Percentiles rank a stretch among this genome's conserved stretches.
phyloP scores from a whole-genome alignment of 1,284 basidiomycete species.

The Puccinia coronata region DNA sequence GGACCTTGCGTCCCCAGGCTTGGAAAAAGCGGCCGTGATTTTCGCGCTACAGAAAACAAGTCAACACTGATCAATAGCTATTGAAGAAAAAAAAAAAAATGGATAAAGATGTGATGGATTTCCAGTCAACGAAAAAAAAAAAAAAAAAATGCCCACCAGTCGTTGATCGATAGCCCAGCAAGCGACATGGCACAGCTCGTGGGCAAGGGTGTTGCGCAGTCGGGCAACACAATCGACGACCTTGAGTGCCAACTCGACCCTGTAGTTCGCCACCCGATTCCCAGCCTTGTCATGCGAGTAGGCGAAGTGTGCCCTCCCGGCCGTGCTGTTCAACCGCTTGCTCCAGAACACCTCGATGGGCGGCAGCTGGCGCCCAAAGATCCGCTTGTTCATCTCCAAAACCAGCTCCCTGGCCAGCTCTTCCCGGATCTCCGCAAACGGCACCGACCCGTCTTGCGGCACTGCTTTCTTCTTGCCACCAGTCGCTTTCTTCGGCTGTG shows the following conservation, averaged over 20 bases:
- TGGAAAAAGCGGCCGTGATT: slow-evolving; percentile 63
- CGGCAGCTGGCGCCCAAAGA: slow-evolving; percentile 62
- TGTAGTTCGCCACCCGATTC: slow-evolving; percentile 62
- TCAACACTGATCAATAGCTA: no score
- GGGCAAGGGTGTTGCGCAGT: slow-evolving; percentile 74
- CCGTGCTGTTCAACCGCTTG: slow-evolving; percentile 71
- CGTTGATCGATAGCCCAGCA: slow-evolving; percentile 73
- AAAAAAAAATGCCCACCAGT: slow-evolving; percentile 65
- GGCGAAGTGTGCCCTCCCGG: slow-evolving; percentile 73
- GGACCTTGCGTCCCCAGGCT: slow-evolving; percentile 62
- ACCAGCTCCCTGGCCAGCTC: slow-evolving; percentile 26
- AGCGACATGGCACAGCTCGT: slow-evolving; percentile 85
- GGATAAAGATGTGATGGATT: no score
- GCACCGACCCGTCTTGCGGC: not conserved
- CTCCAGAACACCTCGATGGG: slow-evolving; percentile 71
- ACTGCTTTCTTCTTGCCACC: not conserved
- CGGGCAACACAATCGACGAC: slow-evolving; percentile 74
- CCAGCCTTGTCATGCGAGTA: slow-evolving; percentile 59
- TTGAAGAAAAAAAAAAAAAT: not conserved
- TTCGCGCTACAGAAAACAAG: slow-evolving; percentile 29
- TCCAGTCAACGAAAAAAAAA: not conserved
- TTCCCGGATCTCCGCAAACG: slow-evolving; percentile 33
- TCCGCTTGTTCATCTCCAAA: slow-evolving; percentile 10
- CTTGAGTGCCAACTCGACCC: slow-evolving; percentile 69
- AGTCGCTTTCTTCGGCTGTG: not conserved